Conservation (phyloP, 2,329 filamentous ascomycete species). For the Epichloe brachyelytri region DNA sequence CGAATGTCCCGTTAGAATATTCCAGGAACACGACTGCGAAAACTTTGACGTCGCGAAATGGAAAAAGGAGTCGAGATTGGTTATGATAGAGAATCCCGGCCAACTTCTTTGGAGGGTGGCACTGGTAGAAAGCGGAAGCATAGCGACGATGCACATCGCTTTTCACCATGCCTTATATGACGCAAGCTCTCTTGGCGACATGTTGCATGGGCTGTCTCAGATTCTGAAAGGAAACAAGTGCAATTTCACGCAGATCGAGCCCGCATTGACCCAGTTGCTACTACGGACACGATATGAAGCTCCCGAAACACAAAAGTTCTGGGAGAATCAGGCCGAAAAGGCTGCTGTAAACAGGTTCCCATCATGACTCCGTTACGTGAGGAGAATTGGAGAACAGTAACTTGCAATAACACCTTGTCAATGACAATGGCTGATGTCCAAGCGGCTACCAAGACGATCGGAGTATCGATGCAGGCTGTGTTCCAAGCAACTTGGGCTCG, state of each 20-base stretch:
- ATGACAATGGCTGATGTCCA: conserved; percentile 37
- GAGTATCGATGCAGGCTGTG: conserved; percentile 63
- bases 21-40: not conserved
- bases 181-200: conserved; percentile 54
- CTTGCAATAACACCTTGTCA: conserved; percentile 22
- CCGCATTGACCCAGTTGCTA: conserved; percentile 29
- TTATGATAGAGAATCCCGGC: conserved; percentile 32
- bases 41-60: conserved; percentile 16
- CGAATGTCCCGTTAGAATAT: conserved; percentile 7
- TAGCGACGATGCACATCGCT: conserved; percentile 28
- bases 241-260: conserved; percentile 16
- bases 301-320: conserved; percentile 40
- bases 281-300: conserved; percentile 16
- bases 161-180: conserved; percentile 81
- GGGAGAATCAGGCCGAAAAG: conserved; percentile 41
- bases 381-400: conserved; percentile 17
- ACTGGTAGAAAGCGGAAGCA: conserved; percentile 23
- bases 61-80: conserved; percentile 19
- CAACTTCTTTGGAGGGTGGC: conserved; percentile 50
- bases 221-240: conserved; percentile 12
- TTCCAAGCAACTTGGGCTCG: conserved; percentile 69
- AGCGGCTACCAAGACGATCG: conserved; percentile 37
- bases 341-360: conserved; percentile 55
- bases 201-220: conserved; percentile 46
- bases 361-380: conserved; percentile 52